These are phyloP conservation scores for Coemansia sp. DNA, from an alignment of 192 early-diverging fungal species.

Conservation along the genomic window DNA sequence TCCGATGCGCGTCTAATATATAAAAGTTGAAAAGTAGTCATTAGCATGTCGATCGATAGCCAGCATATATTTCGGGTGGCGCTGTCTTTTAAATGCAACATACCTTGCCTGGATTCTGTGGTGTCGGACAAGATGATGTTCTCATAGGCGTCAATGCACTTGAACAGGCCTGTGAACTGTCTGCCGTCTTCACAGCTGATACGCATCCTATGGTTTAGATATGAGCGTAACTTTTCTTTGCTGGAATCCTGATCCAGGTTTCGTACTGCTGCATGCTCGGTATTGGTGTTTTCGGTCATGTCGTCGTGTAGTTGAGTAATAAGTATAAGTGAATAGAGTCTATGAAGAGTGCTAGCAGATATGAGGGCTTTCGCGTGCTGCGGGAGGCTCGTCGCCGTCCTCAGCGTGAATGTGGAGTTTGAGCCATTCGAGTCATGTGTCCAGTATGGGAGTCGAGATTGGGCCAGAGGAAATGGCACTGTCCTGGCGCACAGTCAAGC, in stretches of 20 bases:
- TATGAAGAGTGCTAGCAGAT: neutral
- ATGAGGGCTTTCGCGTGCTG: no score
- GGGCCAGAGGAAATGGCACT: neutral
- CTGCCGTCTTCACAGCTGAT: conserved; percentile 37
- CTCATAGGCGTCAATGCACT: conserved; percentile 37
- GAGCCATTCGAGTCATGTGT: neutral
- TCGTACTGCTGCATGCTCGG: neutral
- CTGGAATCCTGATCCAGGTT: neutral
- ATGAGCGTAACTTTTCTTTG: conserved; percentile 33
- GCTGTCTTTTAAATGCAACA: neutral
- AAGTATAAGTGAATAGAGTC: neutral
- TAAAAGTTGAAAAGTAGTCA: neutral
- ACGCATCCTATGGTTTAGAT: conserved; percentile 46
- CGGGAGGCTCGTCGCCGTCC: neutral
- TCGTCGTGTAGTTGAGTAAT: neutral
- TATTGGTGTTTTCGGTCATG: neutral
- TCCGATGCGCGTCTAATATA: conserved; percentile 28
- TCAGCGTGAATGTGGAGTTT: neutral
- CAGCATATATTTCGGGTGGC: neutral
- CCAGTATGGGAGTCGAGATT: neutral
- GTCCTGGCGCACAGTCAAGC: neutral
- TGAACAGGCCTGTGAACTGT: conserved; percentile 41
- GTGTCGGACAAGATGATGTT: conserved; percentile 51
- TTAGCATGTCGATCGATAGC: neutral
- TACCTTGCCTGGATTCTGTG: conserved; percentile 35